These are phyloP conservation scores for Amanita pseudoporphyria DNA, from an alignment of 768 basidiomycete species.

Conservation along the genomic window DNA sequence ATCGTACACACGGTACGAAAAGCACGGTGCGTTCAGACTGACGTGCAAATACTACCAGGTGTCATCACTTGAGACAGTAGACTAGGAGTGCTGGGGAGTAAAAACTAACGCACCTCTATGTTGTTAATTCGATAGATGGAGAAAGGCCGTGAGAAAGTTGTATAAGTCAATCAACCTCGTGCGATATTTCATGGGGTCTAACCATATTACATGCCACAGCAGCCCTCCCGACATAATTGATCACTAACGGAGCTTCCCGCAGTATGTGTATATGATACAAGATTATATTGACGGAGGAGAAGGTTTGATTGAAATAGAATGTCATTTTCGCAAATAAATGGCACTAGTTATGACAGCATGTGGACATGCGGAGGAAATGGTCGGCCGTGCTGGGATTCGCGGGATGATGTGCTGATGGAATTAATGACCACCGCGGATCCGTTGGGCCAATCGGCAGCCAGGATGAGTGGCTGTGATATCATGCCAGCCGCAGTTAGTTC, in stretches of 20 bases:
- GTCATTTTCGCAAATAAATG: too few relatives aligned
- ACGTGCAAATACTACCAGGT: slow-evolving; percentile 48
- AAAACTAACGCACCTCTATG: background rate
- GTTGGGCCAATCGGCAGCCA: too few relatives aligned
- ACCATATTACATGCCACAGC: too few relatives aligned
- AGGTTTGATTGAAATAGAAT: too few relatives aligned
- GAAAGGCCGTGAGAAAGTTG: background rate
- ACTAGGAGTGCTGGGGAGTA: background rate
- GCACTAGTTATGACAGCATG: too few relatives aligned
- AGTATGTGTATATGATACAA: too few relatives aligned
- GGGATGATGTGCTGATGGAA: slow-evolving; percentile 2
- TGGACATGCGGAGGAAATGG: too few relatives aligned
- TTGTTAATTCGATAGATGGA: background rate
- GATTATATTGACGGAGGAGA: too few relatives aligned
- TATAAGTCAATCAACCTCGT: too few relatives aligned
- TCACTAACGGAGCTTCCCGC: too few relatives aligned
- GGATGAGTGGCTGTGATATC: background rate
- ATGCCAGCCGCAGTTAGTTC: background rate
- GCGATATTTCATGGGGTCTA: too few relatives aligned
- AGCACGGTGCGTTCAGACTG: slow-evolving; percentile 41
- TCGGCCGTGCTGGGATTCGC: background rate
- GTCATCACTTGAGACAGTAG: slow-evolving; percentile 37
- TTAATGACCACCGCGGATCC: slow-evolving; percentile 3
- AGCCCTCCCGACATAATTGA: too few relatives aligned
- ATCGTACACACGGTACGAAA: slow-evolving; percentile 26